These are phyloP conservation scores for Solanum arcanum DNA, from an alignment of 257 asterid species.

Conservation along the genomic window DNA sequence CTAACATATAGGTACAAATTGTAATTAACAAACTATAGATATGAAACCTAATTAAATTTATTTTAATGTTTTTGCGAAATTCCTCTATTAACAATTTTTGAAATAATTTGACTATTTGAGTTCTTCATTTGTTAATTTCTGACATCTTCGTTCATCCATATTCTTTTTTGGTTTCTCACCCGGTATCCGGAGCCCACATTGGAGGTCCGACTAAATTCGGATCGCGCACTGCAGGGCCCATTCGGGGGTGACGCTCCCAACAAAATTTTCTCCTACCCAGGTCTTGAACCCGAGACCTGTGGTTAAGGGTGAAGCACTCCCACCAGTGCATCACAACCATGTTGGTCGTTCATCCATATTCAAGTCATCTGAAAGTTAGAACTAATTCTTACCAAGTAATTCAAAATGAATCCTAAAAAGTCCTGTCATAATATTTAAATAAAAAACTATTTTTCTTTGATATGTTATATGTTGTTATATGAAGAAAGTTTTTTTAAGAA, in stretches of 20 bases:
- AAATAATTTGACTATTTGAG: not conserved
- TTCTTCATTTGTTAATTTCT: no score
- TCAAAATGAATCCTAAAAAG: not conserved
- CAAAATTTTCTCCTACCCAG: no score
- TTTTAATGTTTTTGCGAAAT: no score
- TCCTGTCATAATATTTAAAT: not conserved
- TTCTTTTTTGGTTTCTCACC: no score
- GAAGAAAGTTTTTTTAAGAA: not conserved
- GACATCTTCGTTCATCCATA: not conserved
- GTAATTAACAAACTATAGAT: no score
- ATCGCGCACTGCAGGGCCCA: no score
- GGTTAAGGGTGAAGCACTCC: no score
- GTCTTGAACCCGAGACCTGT: rapidly evolving
- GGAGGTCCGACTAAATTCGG: no score
- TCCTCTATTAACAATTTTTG: not conserved
- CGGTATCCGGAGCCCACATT: rapidly evolving
- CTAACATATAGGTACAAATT: no score
- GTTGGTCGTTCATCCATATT: not conserved
- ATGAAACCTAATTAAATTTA: no score
- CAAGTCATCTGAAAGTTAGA: not conserved
- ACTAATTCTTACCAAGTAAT: not conserved
- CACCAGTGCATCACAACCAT: no score
- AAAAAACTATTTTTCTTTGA: not conserved
- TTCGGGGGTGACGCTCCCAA: no score
- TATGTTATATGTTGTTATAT: not conserved